Percentiles rank a stretch among this genome's conserved stretches.
Evolutionary conservation across 306 rosid genomes (phyloP).

Genomic region (Boehmeria nivea): DNA sequence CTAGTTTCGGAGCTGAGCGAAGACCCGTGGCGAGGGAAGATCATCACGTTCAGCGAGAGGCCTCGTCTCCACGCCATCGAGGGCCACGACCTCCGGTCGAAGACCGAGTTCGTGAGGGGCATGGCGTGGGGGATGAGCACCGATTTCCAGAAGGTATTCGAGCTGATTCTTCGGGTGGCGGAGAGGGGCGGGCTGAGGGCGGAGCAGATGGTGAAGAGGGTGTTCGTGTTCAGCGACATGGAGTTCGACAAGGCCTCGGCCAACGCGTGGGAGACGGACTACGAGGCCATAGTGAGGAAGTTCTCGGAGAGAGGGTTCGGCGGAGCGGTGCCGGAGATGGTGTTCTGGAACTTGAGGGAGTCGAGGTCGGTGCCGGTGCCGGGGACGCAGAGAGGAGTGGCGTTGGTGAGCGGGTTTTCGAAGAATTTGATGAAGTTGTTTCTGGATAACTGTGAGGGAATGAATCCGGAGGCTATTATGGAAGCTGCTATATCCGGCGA

Average conservation of each 20-base stretch:
- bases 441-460: constrained; percentile 39
- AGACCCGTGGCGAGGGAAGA: constrained; percentile 67
- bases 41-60: constrained; percentile 37
- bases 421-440: constrained; percentile 64
- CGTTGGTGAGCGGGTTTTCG: constrained; percentile 61
- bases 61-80: constrained; percentile 51
- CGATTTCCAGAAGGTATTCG: constrained; percentile 62
- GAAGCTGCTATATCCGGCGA: constrained; percentile 7
- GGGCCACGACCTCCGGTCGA: constrained; percentile 38
- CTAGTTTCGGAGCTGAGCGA: constrained; percentile 56
- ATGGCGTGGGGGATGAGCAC: constrained; percentile 48
- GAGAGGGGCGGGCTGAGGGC: constrained; percentile 45
- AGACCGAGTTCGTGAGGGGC: constrained; percentile 23
- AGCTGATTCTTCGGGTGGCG: constrained; percentile 45
- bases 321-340: constrained; percentile 48
- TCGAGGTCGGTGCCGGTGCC: constrained; percentile 49
- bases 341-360: constrained; percentile 68
- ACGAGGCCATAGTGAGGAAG: constrained; percentile 47
- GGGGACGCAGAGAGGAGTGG: constrained; percentile 49
- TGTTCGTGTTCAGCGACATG: constrained; percentile 69
- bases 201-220: constrained; percentile 59
- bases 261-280: constrained; percentile 62
- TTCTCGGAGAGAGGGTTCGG: constrained; percentile 46
- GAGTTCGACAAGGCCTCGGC: constrained; percentile 51
- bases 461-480: background rate